A percentile compares a stretch with the other conserved stretches of the same genome.
Conservation (phyloP, 148 eudicot species). For the Agrostemma githago region DNA sequence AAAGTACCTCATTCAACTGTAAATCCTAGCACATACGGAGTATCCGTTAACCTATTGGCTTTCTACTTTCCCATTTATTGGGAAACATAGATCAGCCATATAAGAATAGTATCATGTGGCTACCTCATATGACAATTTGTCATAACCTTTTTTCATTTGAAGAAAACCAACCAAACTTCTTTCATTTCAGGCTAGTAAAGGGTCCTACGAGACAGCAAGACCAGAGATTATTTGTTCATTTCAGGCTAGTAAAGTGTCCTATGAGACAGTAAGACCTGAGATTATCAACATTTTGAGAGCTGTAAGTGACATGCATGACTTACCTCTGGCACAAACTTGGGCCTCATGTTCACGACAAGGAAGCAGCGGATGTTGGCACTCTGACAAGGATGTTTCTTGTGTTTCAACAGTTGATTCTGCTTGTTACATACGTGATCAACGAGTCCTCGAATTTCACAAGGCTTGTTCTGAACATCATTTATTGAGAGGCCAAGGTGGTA, state of each 20-base stretch:
- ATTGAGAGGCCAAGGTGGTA: slow-evolving; percentile 52
- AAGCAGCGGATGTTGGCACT: slow-evolving; percentile 38
- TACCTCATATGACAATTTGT: not conserved
- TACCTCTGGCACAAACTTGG: slow-evolving; percentile 80
- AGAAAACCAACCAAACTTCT: not conserved
- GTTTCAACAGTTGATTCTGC: slow-evolving; percentile 63
- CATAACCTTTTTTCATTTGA: not conserved
- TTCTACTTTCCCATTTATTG: no score
- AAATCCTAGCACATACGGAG: not conserved
- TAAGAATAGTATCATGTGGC: not conserved
- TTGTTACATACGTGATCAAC: slow-evolving; percentile 57
- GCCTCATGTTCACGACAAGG: slow-evolving; percentile 52
- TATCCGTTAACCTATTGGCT: not conserved
- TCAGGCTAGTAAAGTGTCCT: slow-evolving; percentile 44
- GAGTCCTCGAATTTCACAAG: slow-evolving; percentile 56
- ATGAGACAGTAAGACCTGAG: slow-evolving; percentile 35
- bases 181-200: slow-evolving; percentile 42
- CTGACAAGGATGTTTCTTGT: slow-evolving; percentile 37
- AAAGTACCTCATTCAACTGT: not conserved
- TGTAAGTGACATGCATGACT: slow-evolving; percentile 41
- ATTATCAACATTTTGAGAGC: slow-evolving; percentile 38
- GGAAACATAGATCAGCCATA: not conserved
- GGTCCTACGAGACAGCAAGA: slow-evolving; percentile 20
- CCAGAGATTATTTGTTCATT: not conserved
- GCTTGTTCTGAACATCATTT: slow-evolving; percentile 80